These are phyloP conservation scores for Salvia miltiorrhiza DNA, from an alignment of 257 asterid genomes.

Conservation along the genomic window DNA sequence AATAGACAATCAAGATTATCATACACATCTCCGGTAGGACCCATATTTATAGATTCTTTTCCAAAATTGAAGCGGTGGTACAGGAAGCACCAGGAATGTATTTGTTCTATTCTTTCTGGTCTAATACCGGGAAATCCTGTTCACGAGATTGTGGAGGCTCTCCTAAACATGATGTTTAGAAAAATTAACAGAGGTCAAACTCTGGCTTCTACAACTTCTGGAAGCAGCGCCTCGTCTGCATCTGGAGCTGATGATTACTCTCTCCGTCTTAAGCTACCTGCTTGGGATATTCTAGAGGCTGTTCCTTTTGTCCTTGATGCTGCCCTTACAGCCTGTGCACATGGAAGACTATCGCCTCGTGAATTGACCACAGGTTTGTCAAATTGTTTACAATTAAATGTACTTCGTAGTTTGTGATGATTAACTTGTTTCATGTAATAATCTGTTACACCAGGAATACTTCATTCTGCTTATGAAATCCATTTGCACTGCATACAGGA, in stretches of 20 bases:
- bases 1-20: slow-evolving; percentile 51
- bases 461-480: slow-evolving; percentile 12
- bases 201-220: slow-evolving; percentile 69
- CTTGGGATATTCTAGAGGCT: slow-evolving; percentile 99
- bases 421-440: slow-evolving; percentile 5
- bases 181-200: slow-evolving; percentile 60
- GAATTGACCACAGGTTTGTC: slow-evolving; percentile 88
- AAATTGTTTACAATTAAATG: not conserved
- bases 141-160: slow-evolving; percentile 85
- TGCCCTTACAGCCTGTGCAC: slow-evolving; percentile 91
- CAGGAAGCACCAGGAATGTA: slow-evolving; percentile 85
- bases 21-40: slow-evolving; percentile 51
- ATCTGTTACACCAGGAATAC: slow-evolving; percentile 16
- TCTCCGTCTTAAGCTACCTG: slow-evolving; percentile 76
- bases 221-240: slow-evolving; percentile 70
- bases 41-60: slow-evolving; percentile 77
- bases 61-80: slow-evolving; percentile 91
- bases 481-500: slow-evolving; percentile 4
- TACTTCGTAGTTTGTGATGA: slow-evolving; percentile 9
- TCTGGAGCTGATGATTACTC: slow-evolving; percentile 63
- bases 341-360: slow-evolving; percentile 87
- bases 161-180: slow-evolving; percentile 79
- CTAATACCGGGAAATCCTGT: slow-evolving; percentile 89
- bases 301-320: slow-evolving; percentile 98
- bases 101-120: slow-evolving; percentile 78